These are phyloP conservation scores for Apiotrichum montevideense DNA, from an alignment of 1,284 basidiomycete genomes.

Conservation along the genomic window DNA sequence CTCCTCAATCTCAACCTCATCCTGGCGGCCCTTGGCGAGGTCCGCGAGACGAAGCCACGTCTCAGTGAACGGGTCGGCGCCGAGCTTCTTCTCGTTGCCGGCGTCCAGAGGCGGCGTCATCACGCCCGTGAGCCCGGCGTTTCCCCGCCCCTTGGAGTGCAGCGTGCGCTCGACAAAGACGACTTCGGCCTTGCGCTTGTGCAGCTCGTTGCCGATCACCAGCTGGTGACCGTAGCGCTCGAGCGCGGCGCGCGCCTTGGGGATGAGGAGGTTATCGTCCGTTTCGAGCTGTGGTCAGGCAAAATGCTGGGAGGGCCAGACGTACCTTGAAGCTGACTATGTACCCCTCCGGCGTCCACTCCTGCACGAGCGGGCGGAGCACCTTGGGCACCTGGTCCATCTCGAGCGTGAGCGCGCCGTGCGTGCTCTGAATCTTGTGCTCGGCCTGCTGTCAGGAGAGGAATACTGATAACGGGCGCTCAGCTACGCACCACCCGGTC, in stretches of 20 bases:
- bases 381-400: conserved; percentile 99
- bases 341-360: conserved; percentile 88
- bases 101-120: conserved; percentile 28
- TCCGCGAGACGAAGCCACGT: conserved; percentile 68
- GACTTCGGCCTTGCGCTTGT: conserved; percentile 82
- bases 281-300: conserved; percentile 77
- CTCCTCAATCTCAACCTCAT: conserved; percentile 71
- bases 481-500: conserved; percentile 69
- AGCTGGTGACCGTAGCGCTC: conserved; percentile 94
- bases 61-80: conserved; percentile 51
- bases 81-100: conserved; percentile 14
- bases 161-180: conserved; percentile 62
- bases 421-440: conserved; percentile 96
- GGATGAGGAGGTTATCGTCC: conserved; percentile 71
- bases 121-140: conserved; percentile 5
- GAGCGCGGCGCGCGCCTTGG: conserved; percentile 81
- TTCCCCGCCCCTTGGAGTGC: conserved; percentile 7
- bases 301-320: neutral
- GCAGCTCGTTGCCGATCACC: conserved; percentile 91
- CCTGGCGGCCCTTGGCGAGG: conserved; percentile 37
- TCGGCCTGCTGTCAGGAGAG: conserved; percentile 59
- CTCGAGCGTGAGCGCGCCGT: conserved; percentile 84
- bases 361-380: conserved; percentile 80
- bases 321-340: conserved; percentile 93
- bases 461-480: too few relatives aligned